These are phyloP conservation scores for Thalia dealbata DNA, from an alignment of 176 grass and related monocot genomes.

Conservation along the genomic window DNA sequence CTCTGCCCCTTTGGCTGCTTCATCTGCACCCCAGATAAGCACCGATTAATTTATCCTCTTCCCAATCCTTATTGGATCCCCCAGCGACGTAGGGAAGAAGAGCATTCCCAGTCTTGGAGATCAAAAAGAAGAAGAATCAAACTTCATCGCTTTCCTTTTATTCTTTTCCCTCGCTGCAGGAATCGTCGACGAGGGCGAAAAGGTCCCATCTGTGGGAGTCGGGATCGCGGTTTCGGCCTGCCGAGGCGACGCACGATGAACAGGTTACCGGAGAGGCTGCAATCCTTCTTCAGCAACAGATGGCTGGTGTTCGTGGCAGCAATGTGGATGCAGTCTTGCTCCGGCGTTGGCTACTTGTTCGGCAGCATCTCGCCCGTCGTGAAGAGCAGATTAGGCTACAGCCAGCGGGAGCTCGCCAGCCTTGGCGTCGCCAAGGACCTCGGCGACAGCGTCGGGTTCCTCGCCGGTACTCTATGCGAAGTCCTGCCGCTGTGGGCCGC, in stretches of 20 bases:
- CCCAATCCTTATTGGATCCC: background rate
- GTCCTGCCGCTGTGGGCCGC: constrained; percentile 1
- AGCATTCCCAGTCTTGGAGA: background rate
- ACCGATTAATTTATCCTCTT: background rate
- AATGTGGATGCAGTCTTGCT: constrained; percentile 15
- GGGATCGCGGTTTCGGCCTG: background rate
- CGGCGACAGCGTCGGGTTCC: constrained; percentile 10
- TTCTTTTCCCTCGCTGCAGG: background rate
- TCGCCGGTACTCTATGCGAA: constrained; percentile 9
- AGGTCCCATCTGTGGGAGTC: background rate
- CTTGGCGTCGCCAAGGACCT: constrained; percentile 16
- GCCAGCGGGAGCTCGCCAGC: constrained; percentile 2
- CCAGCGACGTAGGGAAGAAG: background rate
- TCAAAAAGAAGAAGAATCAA: background rate
- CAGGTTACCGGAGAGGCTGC: background rate
- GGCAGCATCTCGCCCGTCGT: constrained; percentile 11
- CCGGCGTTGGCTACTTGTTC: constrained; percentile 13
- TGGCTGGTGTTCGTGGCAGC: constrained; percentile 14
- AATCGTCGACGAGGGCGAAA: background rate
- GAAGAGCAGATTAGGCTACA: constrained; percentile 8
- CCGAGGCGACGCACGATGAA: background rate
- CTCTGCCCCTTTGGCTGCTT: background rate
- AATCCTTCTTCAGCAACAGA: constrained; percentile 15
- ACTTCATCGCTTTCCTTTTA: background rate
- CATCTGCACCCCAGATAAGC: background rate